Evolutionary conservation across 768 basidiomycete species (phyloP), one percentile per base, ranked within the genome.

Genomic region (Boletus speciosus): DNA sequence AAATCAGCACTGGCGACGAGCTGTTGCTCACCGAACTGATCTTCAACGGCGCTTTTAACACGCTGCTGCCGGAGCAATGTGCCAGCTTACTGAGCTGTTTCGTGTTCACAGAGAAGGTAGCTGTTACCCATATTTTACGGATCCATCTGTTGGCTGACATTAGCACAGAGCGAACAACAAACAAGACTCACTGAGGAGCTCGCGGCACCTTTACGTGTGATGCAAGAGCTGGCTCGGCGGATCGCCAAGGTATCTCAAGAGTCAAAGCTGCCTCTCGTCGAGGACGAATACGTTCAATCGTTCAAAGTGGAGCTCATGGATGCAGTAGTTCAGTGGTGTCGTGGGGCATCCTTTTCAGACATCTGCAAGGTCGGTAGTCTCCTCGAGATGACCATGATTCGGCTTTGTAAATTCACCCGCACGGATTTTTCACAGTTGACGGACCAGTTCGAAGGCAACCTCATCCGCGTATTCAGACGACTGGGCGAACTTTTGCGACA

Each of bases 241-340:
- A 99, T 99, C 65, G 97, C 97, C n/a, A 95, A 91, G 66, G 91
- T 98, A 6, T 93, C 93, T 5, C 89, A 89, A 60, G 97, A 99
- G 71, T 91, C 88, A 21, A 97, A 98, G 69, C 77, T 99, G 4
- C 73, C 86, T 1, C 70, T 98, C 43, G 85, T 90, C 50, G 96
- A 98, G 70, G 89, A 97, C 54, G 93, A 96, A 58, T 99, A 99
- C 69, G 92, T 99, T 2, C 79, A 86, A 49, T 93, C 90, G 11
- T 99, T 99, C 84, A 98, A 98, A 73, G 92, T 97, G 19, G 96
- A 98, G 66, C 83, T 99, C 47, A 99, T 98, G 94, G 97, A 98
- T 59, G 92, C 91, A 1, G 97, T 98, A 10, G 80, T 93, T 35
- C 90, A 93, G 57, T 99, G 97, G 97, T 98, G 96, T 74, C 85